phyloP scores from a whole-genome alignment of 371 early-diverging fungal genomes.

The Encephalitozoon romaleae region DNA sequence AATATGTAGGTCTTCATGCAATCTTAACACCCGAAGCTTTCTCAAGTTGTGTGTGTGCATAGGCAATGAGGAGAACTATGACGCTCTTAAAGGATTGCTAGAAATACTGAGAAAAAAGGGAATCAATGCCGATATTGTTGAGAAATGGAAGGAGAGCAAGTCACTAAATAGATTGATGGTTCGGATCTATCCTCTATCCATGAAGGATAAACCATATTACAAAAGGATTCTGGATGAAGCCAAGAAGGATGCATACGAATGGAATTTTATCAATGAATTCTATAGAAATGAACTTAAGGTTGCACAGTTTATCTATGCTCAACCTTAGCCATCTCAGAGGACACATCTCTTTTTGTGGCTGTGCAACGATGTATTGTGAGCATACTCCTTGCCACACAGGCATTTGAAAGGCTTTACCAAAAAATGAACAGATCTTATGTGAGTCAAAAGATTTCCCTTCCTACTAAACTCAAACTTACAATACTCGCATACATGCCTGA shows the following conservation, averaged over 20 bases:
- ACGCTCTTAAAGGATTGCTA: not conserved
- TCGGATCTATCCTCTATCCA: not conserved
- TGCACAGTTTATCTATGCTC: not conserved
- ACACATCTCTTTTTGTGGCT: not conserved
- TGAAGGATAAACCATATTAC: not conserved
- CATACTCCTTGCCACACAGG: not conserved
- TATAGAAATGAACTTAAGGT: not conserved
- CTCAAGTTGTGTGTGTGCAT: not conserved
- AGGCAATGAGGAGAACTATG: not conserved
- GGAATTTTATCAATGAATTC: not conserved
- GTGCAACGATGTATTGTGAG: not conserved
- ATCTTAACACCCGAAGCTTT: not conserved
- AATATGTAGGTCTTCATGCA: not conserved
- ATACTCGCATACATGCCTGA: not conserved
- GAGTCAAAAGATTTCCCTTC: not conserved
- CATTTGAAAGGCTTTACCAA: not conserved
- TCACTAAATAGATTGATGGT: conserved; percentile 8
- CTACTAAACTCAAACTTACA: conserved; percentile 9
- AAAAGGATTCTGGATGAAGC: not conserved
- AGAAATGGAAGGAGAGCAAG: conserved; percentile 11
- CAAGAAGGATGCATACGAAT: not conserved
- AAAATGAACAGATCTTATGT: not conserved
- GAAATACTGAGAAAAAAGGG: not conserved
- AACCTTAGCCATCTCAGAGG: not conserved
- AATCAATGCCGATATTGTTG: not conserved